Conservation (phyloP, 192 early-diverging fungal genomes). For the Paraglomus brasilianum region DNA sequence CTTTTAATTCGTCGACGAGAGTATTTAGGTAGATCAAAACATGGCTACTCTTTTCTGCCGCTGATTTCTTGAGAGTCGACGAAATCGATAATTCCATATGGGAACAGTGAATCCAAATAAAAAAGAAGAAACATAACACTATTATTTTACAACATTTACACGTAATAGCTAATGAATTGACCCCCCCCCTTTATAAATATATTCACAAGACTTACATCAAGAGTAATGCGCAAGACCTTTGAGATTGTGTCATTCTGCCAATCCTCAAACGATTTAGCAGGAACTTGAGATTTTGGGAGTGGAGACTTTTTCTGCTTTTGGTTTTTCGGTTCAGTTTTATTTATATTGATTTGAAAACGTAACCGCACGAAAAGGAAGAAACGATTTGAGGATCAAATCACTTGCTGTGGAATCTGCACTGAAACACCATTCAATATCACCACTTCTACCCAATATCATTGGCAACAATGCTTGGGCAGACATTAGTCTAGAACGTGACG, state of each 20-base stretch:
- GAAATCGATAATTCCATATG: background rate
- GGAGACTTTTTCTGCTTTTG: slow-evolving; percentile 26
- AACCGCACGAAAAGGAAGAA: background rate
- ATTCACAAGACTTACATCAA: slow-evolving; percentile 56
- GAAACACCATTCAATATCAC: background rate
- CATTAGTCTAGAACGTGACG: background rate
- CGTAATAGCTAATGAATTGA: background rate
- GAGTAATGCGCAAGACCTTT: slow-evolving; percentile 72
- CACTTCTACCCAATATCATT: background rate
- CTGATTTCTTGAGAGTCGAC: slow-evolving; percentile 10
- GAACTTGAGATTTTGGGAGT: slow-evolving; percentile 29
- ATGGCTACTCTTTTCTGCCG: slow-evolving; percentile 33
- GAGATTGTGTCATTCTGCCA: slow-evolving; percentile 87
- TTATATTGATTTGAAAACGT: no score
- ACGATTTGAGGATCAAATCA: background rate
- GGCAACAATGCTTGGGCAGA: background rate
- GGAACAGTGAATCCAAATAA: background rate
- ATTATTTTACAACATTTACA: slow-evolving; percentile 9
- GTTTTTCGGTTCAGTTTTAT: background rate
- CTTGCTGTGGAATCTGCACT: background rate
- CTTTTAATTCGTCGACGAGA: slow-evolving; percentile 36
- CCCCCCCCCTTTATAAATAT: background rate
- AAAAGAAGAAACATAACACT: background rate
- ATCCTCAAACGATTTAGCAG: slow-evolving; percentile 55
- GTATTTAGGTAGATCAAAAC: slow-evolving; percentile 37